Conservation (phyloP, 1,284 basidiomycete genomes). For the Pseudozyma tsukubaensis region DNA sequence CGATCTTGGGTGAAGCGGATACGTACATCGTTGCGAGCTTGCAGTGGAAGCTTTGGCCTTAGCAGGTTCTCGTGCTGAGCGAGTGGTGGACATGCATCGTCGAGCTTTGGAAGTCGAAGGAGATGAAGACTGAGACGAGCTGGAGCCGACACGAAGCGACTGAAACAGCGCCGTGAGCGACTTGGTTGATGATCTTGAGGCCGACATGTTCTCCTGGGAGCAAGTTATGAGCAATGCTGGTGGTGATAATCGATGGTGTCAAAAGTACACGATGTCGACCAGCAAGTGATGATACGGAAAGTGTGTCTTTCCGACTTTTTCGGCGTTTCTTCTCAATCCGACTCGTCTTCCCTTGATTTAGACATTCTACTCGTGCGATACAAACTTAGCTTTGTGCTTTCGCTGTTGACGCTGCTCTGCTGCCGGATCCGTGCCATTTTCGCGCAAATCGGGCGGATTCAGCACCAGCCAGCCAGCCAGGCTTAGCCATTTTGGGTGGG, state of each 20-base stretch:
- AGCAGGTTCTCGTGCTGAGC: constrained; percentile 2
- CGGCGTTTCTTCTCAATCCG: constrained; percentile 15
- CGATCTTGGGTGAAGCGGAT: neutral
- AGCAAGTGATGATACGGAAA: neutral
- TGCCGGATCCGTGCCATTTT: constrained; percentile 23
- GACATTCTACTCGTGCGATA: constrained; percentile 18
- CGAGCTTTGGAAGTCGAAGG: constrained; percentile 7
- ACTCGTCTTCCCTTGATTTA: constrained; percentile 4
- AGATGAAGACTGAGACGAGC: constrained; percentile 9
- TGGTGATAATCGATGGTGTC: neutral
- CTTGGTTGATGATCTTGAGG: constrained; percentile 17
- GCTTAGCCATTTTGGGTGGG: neutral
- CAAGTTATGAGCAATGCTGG: neutral
- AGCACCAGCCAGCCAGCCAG: constrained; percentile 22
- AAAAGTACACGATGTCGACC: neutral
- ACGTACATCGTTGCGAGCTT: constrained; percentile 33
- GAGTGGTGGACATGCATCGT: constrained; percentile 41
- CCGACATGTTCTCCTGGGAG: constrained; percentile 14
- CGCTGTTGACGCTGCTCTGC: too few relatives aligned
- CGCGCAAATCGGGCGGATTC: constrained; percentile 20
- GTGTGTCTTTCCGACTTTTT: neutral
- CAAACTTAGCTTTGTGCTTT: neutral
- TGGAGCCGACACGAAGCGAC: constrained; percentile 30
- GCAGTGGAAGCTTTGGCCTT: constrained; percentile 7
- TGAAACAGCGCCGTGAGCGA: constrained; percentile 39